Conservation (phyloP, 257 asterid genomes). For the Thymus mandschuricus region DNA sequence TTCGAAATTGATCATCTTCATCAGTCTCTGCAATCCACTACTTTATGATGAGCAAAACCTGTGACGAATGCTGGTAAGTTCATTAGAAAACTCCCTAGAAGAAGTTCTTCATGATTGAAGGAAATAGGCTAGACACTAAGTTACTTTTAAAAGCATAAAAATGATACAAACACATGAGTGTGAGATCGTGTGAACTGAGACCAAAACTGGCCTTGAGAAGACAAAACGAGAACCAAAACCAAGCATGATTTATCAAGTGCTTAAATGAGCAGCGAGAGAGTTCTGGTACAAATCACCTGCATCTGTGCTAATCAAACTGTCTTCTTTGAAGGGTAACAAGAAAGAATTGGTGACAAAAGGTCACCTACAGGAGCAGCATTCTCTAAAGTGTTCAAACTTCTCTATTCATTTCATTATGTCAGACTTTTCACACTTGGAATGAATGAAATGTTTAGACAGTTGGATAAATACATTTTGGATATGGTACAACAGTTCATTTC, state of each 20-base stretch:
- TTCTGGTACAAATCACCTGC: not conserved
- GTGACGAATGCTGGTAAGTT: not conserved
- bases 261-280: too few species aligned
- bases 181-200: constrained; percentile 11
- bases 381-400: not conserved
- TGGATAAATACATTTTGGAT: not conserved
- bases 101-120: constrained; percentile 3
- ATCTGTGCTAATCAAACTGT: constrained; percentile 12
- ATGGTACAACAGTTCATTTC: not conserved
- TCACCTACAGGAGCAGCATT: not conserved
- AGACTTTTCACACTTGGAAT: not conserved
- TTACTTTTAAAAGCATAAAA: not conserved
- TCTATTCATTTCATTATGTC: not conserved
- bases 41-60: not conserved
- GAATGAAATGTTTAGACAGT: not conserved
- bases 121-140: not conserved
- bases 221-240: not conserved
- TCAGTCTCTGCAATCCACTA: not conserved
- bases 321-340: not conserved
- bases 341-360: not conserved
- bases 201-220: not conserved
- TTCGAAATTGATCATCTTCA: not conserved
- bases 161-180: not conserved
- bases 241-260: too few species aligned
- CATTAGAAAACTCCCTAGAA: not conserved